Percentiles rank a stretch among this genome's conserved stretches.
Conservation (phyloP, 176 grass and related monocot species). For the Melocanna baccifera region DNA sequence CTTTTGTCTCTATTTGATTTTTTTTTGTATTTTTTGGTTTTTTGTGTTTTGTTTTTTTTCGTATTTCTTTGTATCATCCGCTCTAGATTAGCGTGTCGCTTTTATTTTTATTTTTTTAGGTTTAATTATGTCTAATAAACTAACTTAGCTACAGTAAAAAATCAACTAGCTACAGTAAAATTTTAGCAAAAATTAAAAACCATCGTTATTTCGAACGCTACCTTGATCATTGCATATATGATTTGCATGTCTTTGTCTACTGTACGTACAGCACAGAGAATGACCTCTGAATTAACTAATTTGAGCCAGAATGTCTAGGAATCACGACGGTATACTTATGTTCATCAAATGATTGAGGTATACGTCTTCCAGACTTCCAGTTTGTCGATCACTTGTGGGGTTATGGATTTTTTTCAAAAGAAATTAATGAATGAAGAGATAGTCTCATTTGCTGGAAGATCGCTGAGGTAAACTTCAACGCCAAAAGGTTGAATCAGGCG, state of each 20-base stretch:
- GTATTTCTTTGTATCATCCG: too few species aligned
- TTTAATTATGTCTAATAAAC: too few species aligned
- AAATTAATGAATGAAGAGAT: background rate
- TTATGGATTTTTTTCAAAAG: background rate
- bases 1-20: too few species aligned
- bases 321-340: slow-evolving; percentile 12
- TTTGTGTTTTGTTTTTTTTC: too few species aligned
- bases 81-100: too few species aligned
- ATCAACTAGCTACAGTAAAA: too few species aligned
- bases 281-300: background rate
- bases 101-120: too few species aligned
- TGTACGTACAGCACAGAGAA: background rate
- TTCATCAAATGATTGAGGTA: slow-evolving; percentile 6
- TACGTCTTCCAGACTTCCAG: background rate
- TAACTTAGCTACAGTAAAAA: too few species aligned
- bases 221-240: background rate
- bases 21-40: too few species aligned
- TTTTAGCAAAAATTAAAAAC: too few species aligned
- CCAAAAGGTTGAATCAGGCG: background rate
- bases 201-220: too few species aligned
- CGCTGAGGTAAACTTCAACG: background rate
- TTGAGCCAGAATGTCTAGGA: background rate
- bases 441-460: background rate
- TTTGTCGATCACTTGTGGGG: background rate
- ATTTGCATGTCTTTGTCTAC: background rate